Conservation (phyloP, 805 yeast genomes). For the Brettanomyces nanus region DNA sequence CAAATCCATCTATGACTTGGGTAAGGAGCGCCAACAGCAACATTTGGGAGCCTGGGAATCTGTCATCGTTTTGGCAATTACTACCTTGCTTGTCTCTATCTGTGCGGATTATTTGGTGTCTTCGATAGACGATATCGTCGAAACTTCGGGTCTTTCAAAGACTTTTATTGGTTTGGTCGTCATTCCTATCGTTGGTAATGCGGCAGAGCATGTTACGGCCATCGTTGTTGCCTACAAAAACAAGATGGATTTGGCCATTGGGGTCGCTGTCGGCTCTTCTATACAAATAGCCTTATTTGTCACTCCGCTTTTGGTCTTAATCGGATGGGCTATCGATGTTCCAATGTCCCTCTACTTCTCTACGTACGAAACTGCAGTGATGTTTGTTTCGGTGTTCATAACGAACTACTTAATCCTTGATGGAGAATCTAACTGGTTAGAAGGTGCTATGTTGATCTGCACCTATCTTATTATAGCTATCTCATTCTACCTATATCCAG, state of each 20-base stretch:
- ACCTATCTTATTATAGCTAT: constrained; percentile 82
- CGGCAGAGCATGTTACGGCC: constrained; percentile 98
- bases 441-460: constrained; percentile 86
- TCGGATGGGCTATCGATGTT: constrained; percentile 87
- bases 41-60: constrained; percentile 49
- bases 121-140: constrained; percentile 85
- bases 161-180: constrained; percentile 91
- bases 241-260: constrained; percentile 95
- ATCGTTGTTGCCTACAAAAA: constrained; percentile 90
- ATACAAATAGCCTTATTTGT: constrained; percentile 92
- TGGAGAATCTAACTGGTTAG: constrained; percentile 95
- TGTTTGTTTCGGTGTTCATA: constrained; percentile 84
- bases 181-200: constrained; percentile 96
- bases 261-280: constrained; percentile 94
- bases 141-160: constrained; percentile 76
- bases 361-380: constrained; percentile 86
- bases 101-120: constrained; percentile 94
- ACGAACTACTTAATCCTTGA: constrained; percentile 82
- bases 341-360: constrained; percentile 92
- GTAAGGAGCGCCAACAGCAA: constrained; percentile 18
- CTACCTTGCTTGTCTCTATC: constrained; percentile 75
- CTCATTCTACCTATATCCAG: constrained; percentile 88
- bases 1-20: constrained; percentile 21
- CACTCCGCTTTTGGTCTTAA: constrained; percentile 88
- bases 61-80: constrained; percentile 43